Evolutionary conservation across 2,329 filamentous ascomycete genomes (phyloP), one percentile per base, ranked within the genome.

Genomic region (Fusarium sp.): DNA sequence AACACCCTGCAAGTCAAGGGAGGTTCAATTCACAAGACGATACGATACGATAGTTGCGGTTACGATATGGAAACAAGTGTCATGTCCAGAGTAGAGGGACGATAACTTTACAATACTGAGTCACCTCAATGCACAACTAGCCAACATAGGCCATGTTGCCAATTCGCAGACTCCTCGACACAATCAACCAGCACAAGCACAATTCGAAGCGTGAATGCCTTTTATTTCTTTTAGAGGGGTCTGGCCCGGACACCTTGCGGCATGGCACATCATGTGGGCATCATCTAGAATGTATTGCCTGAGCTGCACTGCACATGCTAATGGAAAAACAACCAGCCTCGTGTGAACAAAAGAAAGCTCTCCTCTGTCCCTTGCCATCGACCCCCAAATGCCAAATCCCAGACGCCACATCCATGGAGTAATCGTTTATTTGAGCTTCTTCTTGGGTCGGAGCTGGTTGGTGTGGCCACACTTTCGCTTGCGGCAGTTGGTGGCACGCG

Each of bases 381-480:
- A 72, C 71, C 69, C 57, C 75, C 73, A 72, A 76, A 77, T 77
- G 73, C 75, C 76, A 74, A 71, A 77, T 75, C 77, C 77, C 76
- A 77, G 77, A 81, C 78, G 79, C 78, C 79, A 74, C 75, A 76
- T 76, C 72, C 76, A 75, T 75, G 70, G 67, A 70, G 61, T 63
- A 73, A 76, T 77, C 73, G 75, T 78, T 75, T 81, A 83, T 86
- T 97, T 97, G 81, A 97, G 89, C 94, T 99, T 99, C 93, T 99
- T 99, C 94, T 99, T 99, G 83, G 95, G 95, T 85, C 95, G 92
- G 81, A 99, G 92, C 90, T 99, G 95, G 92, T 98, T 98, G 86
- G 91, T 96, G 91, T 98, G 95, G 70, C 94, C 95, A 84, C 94
- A 98, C 90, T 98, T 98, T 87, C 93, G 93, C 93, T 98, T 98